These are phyloP conservation scores for Cladophialophora carrionii DNA, from an alignment of 2,329 filamentous ascomycete genomes.

Conservation along the genomic window DNA sequence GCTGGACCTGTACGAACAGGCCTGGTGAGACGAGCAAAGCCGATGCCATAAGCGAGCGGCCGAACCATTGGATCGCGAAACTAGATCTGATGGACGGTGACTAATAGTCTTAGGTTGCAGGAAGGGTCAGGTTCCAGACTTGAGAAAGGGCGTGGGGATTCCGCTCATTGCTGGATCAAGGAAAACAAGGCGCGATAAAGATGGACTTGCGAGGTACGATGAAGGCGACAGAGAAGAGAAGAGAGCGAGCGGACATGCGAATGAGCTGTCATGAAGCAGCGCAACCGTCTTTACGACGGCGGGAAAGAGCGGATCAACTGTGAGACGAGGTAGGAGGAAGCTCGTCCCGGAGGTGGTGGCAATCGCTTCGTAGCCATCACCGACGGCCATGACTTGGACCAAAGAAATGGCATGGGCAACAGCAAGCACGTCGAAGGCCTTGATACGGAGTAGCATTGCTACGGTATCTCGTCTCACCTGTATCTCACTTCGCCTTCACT, in stretches of 20 bases:
- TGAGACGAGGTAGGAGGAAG: not conserved
- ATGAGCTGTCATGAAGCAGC: not conserved
- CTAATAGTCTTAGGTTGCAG: slow-evolving; percentile 1
- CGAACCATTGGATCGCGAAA: not conserved
- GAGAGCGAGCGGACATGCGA: not conserved
- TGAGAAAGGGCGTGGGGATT: not conserved
- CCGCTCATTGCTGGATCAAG: not conserved
- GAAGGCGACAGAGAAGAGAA: not conserved
- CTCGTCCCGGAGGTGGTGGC: not conserved
- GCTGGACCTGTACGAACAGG: not conserved
- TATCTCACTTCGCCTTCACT: not conserved
- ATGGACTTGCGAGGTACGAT: not conserved
- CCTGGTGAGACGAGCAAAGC: slow-evolving; percentile 7
- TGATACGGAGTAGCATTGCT: not conserved
- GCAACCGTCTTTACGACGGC: not conserved
- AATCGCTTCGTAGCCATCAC: not conserved
- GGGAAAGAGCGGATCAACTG: not conserved
- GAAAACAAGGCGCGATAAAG: not conserved
- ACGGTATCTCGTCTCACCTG: not conserved
- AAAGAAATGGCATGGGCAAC: not conserved
- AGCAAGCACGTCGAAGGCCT: not conserved
- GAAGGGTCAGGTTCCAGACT: not conserved
- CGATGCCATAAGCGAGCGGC: not conserved
- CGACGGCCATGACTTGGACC: too few relatives aligned
- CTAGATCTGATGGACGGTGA: not conserved